Conservation (phyloP, 192 early-diverging fungal genomes). For the Backusella morwellensis region DNA sequence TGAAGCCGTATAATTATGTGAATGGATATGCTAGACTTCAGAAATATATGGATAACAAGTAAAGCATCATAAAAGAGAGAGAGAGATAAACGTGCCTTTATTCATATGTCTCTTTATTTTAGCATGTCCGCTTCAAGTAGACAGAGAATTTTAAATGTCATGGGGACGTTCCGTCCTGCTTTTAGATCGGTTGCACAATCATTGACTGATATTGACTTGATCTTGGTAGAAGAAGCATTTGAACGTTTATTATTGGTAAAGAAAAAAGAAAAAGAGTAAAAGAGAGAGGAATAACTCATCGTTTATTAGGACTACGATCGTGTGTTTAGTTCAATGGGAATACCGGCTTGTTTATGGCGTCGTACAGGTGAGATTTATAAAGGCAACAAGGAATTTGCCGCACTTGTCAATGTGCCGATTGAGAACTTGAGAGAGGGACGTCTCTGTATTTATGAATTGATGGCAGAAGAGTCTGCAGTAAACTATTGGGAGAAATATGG, state of each 20-base stretch:
- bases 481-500: slow-evolving; percentile 99
- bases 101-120: slow-evolving; percentile 1
- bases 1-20: slow-evolving; percentile 97
- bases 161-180: slow-evolving; percentile 85
- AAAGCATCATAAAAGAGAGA: neutral
- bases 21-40: slow-evolving; percentile 89
- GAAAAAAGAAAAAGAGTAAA: neutral
- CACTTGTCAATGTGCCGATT: slow-evolving; percentile 80
- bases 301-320: slow-evolving; percentile 91
- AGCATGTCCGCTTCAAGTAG: slow-evolving; percentile 70
- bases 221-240: slow-evolving; percentile 95
- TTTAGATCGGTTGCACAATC: slow-evolving; percentile 87
- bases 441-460: slow-evolving; percentile 69
- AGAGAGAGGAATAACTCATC: slow-evolving; percentile 79
- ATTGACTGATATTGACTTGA: slow-evolving; percentile 91
- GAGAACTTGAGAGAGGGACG: slow-evolving; percentile 67
- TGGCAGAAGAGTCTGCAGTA: slow-evolving; percentile 91
- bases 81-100: neutral
- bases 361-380: slow-evolving; percentile 97
- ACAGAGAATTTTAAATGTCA: slow-evolving; percentile 81
- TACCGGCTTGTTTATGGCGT: slow-evolving; percentile 93
- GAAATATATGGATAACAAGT: slow-evolving; percentile 85
- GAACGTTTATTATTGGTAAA: slow-evolving; percentile 77
- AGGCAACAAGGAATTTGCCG: slow-evolving; percentile 93
- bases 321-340: slow-evolving; percentile 92